Conservation (phyloP, 108 stramenopile species). For the Ochromonas danica region DNA sequence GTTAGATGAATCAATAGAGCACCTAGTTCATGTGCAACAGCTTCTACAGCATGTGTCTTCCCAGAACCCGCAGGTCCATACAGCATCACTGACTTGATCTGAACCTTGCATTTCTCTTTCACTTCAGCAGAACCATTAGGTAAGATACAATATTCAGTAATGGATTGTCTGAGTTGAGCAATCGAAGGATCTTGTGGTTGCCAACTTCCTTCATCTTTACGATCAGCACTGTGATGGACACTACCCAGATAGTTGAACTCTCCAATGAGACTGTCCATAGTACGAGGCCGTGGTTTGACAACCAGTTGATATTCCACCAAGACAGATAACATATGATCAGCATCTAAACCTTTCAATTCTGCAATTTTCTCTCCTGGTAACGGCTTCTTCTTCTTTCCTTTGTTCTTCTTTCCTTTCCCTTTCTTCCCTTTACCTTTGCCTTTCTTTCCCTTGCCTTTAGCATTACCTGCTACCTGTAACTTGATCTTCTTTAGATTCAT, state of each 20-base stretch:
- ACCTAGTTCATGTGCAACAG: constrained; percentile 71
- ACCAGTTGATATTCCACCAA: constrained; percentile 66
- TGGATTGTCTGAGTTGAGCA: constrained; percentile 64
- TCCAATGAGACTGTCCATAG: constrained; percentile 59
- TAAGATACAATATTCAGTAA: constrained; percentile 71
- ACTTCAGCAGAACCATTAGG: constrained; percentile 56
- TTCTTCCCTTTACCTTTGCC: constrained; percentile 59
- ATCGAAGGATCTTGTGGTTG: constrained; percentile 67
- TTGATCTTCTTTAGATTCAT: constrained; percentile 69
- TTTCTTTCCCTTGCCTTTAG: constrained; percentile 58
- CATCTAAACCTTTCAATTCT: constrained; percentile 64
- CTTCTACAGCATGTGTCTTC: constrained; percentile 71
- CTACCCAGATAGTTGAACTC: constrained; percentile 65
- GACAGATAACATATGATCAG: constrained; percentile 63
- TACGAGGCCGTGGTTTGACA: constrained; percentile 29
- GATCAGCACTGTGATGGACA: constrained; percentile 42
- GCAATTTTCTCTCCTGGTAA: constrained; percentile 69
- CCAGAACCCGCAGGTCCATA: constrained; percentile 73
- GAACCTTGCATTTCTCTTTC: constrained; percentile 46
- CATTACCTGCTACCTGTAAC: constrained; percentile 49
- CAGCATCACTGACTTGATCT: constrained; percentile 62
- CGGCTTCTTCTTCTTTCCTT: constrained; percentile 63
- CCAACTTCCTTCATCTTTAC: constrained; percentile 58
- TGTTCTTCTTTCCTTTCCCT: constrained; percentile 52
- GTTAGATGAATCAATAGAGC: constrained; percentile 74